Evolutionary conservation across 306 rosid genomes (phyloP).

Genomic region (Lotus japonicus): DNA sequence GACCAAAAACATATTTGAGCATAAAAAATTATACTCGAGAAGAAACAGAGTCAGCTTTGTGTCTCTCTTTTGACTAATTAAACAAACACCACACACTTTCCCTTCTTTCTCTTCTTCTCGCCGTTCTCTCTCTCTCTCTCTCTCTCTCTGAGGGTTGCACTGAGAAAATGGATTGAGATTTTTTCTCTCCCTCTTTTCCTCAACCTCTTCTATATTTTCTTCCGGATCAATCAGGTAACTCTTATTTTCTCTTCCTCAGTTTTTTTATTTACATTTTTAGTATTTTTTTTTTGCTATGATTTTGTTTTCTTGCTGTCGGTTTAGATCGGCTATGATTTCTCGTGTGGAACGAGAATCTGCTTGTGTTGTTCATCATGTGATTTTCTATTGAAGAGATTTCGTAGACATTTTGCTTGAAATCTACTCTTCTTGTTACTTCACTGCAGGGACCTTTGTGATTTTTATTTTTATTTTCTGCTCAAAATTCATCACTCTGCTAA

Average conservation of each 20-base stretch:
- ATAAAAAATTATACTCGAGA: no score
- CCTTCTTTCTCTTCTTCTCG: background rate
- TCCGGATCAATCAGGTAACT: slow-evolving; percentile 18
- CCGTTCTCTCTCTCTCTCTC: background rate
- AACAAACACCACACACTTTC: background rate
- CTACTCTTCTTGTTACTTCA: background rate
- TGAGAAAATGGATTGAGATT: slow-evolving; percentile 17
- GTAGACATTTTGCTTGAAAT: background rate
- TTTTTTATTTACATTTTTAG: background rate
- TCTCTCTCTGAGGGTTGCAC: slow-evolving; percentile 19
- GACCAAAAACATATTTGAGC: no score
- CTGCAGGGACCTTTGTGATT: background rate
- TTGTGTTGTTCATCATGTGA: background rate
- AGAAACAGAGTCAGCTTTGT: background rate
- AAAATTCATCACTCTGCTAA: background rate
- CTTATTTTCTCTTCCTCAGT: background rate
- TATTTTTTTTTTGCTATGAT: background rate
- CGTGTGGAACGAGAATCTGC: background rate
- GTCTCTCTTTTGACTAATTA: slow-evolving; percentile 1
- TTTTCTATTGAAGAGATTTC: background rate
- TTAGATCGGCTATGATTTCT: slow-evolving; percentile 29
- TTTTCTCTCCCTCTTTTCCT: background rate
- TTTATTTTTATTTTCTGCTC: background rate
- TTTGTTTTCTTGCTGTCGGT: slow-evolving; percentile 22
- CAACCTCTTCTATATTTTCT: background rate